Evolutionary conservation across 164 flowering plant species (phyloP).

Genomic region (Vitis rupestris): DNA sequence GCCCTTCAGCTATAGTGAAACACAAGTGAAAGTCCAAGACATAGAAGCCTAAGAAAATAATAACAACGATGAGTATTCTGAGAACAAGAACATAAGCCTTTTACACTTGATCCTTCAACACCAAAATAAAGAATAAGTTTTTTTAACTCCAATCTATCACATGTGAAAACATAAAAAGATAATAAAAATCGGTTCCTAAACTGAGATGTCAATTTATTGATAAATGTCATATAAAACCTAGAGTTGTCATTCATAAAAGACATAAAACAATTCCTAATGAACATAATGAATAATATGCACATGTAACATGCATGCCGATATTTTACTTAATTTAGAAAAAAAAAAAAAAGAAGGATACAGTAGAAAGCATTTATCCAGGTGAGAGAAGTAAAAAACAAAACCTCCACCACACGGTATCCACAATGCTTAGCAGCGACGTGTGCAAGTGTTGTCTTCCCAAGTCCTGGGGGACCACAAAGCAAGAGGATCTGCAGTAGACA

Average conservation of each 20-base stretch:
- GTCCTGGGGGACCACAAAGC: constrained; percentile 82
- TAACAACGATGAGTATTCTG: neutral
- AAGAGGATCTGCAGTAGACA: constrained; percentile 48
- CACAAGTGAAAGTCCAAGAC: neutral
- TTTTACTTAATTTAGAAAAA: neutral
- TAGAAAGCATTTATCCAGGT: neutral
- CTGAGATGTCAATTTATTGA: no score
- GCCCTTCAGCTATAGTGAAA: neutral
- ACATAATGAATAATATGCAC: neutral
- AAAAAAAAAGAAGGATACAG: neutral
- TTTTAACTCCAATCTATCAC: no score
- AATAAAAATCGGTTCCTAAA: no score
- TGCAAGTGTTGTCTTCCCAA: constrained; percentile 78
- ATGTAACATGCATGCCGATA: neutral
- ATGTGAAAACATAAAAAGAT: no score
- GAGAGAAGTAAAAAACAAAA: constrained; percentile 12
- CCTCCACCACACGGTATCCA: constrained; percentile 74
- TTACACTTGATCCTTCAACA: no score
- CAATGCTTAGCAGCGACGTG: constrained; percentile 74
- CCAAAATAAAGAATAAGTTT: no score
- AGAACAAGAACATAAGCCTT: neutral
- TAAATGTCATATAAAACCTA: no score
- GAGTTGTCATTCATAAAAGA: no score
- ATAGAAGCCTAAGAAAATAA: neutral
- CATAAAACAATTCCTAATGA: no score